A percentile compares a stretch with the other conserved stretches of the same genome.
phyloP scores from a whole-genome alignment of 2,329 filamentous ascomycete species.

The Verticillium nubilum region DNA sequence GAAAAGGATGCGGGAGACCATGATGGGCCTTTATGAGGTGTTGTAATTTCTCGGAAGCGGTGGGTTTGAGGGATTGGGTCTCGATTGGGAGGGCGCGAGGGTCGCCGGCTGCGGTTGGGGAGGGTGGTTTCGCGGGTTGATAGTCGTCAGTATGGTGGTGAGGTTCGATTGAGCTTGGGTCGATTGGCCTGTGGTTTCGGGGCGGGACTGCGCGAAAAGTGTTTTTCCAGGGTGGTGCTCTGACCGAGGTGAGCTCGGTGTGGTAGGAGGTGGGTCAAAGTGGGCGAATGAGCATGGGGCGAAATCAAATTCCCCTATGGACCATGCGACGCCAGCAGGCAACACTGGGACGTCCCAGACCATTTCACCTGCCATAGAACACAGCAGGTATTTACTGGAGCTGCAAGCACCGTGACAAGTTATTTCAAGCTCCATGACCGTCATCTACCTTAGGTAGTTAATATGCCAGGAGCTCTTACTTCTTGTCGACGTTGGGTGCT shows the following conservation, averaged over 20 bases:
- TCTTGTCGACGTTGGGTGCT: too few relatives aligned
- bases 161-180: neutral
- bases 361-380: too few relatives aligned
- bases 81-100: neutral
- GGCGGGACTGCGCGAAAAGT: neutral
- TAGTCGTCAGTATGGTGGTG: neutral
- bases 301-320: neutral
- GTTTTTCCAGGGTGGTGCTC: neutral
- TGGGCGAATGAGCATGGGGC: neutral
- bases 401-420: too few relatives aligned
- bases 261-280: neutral
- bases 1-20: conserved; percentile 67
- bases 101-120: neutral
- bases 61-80: neutral
- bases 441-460: too few relatives aligned
- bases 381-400: too few relatives aligned
- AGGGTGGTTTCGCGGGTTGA: neutral
- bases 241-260: neutral
- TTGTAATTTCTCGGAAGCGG: neutral
- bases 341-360: too few relatives aligned
- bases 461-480: too few relatives aligned
- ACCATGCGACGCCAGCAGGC: too few relatives aligned
- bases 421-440: too few relatives aligned
- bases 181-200: neutral
- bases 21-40: conserved; percentile 25